Evolutionary conservation across 352 stramenopile genomes (phyloP).

Genomic region (Pythium rhizo-oryzae): DNA sequence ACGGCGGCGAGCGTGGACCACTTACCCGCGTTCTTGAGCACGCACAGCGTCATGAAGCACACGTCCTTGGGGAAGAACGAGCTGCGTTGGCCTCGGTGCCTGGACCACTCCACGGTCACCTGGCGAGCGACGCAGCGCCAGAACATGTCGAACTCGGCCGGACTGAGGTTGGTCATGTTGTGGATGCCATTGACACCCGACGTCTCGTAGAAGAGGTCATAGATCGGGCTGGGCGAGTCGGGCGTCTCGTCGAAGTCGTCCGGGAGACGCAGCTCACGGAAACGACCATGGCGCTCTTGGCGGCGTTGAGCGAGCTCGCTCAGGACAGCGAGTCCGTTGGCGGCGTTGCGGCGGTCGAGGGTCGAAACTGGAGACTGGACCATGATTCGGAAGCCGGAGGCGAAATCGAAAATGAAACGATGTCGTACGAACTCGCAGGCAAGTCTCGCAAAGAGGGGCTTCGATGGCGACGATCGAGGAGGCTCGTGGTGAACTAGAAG

Average conservation of each 20-base stretch:
- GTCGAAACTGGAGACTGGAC: slow-evolving; percentile 1
- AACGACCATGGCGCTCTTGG: neutral
- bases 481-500: slow-evolving; percentile 6
- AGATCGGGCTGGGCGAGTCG: neutral
- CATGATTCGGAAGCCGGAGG: slow-evolving; percentile 6
- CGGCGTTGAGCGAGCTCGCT: slow-evolving; percentile 1
- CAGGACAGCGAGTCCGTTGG: slow-evolving; percentile 3
- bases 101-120: too few species aligned
- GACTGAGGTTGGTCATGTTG: too few species aligned
- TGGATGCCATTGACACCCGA: neutral
- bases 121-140: too few species aligned
- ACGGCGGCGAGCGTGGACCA: too few species aligned
- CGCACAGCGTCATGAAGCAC: too few species aligned
- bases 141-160: too few species aligned
- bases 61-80: too few species aligned
- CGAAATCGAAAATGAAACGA: slow-evolving; percentile 1
- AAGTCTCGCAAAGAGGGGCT: neutral
- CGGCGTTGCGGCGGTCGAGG: slow-evolving; percentile 3
- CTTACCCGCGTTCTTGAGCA: too few species aligned
- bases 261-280: slow-evolving; percentile 7
- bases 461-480: neutral
- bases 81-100: too few species aligned
- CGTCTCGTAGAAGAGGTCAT: neutral
- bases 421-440: neutral
- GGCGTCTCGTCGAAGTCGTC: neutral